Evolutionary conservation across 768 basidiomycete genomes (phyloP).

Genomic region (Gyrodon lividus): DNA sequence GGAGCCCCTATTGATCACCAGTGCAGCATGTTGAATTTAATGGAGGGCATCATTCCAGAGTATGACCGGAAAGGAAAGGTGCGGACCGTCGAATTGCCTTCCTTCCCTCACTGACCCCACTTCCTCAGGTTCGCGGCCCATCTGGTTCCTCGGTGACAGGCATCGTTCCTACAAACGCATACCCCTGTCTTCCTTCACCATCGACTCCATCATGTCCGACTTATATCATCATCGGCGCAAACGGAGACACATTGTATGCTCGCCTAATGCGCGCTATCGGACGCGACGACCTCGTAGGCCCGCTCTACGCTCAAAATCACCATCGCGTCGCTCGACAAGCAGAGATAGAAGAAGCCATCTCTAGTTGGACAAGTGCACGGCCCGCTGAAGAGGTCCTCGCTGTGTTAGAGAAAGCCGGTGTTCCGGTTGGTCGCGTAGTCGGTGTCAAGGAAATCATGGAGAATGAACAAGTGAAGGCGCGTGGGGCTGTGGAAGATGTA

Average conservation of each 20-base stretch:
- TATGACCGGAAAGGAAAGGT: constrained; percentile 72
- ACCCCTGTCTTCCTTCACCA: constrained; percentile 56
- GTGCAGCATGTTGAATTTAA: constrained; percentile 67
- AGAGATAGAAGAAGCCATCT: constrained; percentile 63
- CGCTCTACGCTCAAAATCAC: constrained; percentile 44
- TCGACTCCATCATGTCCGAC: constrained; percentile 40
- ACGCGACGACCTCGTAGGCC: constrained; percentile 58
- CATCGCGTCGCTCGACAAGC: constrained; percentile 41
- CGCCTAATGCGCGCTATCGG: constrained; percentile 62
- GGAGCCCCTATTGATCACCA: background rate
- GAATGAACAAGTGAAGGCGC: constrained; percentile 51
- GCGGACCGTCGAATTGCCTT: background rate
- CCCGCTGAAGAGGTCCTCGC: constrained; percentile 54
- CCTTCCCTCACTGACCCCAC: background rate
- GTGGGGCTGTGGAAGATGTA: constrained; percentile 61
- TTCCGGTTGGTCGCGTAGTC: constrained; percentile 65
- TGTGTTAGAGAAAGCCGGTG: constrained; percentile 48
- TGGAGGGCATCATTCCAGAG: constrained; percentile 77
- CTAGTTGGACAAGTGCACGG: constrained; percentile 52
- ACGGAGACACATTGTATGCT: constrained; percentile 68
- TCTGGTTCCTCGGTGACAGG: constrained; percentile 76
- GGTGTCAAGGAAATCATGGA: constrained; percentile 63
- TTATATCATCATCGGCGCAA: constrained; percentile 71
- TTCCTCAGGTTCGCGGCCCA: constrained; percentile 57
- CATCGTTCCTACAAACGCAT: constrained; percentile 74